Conservation (phyloP, 371 early-diverging fungal species). For the Gilbertella persicaria region DNA sequence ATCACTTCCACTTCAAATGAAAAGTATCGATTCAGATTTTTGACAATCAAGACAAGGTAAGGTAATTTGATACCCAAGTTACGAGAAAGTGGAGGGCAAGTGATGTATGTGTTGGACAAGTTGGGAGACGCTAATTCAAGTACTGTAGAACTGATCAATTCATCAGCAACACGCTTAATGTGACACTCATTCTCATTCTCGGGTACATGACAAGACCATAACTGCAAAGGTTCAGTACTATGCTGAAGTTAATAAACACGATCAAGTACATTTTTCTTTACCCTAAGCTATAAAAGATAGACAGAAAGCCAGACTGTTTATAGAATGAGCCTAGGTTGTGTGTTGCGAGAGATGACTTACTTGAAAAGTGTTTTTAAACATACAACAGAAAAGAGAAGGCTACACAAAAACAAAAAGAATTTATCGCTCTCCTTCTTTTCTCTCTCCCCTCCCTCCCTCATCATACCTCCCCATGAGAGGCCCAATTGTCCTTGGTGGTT, state of each 20-base stretch:
- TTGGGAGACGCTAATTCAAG: conserved; percentile 81
- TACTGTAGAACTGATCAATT: conserved; percentile 80
- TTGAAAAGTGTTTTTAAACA: conserved; percentile 80
- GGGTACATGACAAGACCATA: conserved; percentile 76
- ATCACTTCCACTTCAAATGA: conserved; percentile 88
- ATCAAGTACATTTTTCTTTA: conserved; percentile 28
- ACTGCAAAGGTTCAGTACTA: conserved; percentile 84
- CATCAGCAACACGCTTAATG: conserved; percentile 79
- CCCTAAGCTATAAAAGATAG: conserved; percentile 89
- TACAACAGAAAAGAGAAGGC: no score
- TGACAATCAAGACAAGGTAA: conserved; percentile 81
- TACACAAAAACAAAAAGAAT: no score
- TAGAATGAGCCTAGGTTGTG: not conserved
- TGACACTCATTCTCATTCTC: conserved; percentile 45
- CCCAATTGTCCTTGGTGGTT: conserved; percentile 61
- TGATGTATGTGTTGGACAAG: conserved; percentile 84
- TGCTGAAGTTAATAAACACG: not conserved
- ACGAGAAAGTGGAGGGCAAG: conserved; percentile 77
- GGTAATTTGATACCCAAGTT: conserved; percentile 93
- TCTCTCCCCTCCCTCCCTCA: no score
- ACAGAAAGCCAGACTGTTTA: conserved; percentile 83
- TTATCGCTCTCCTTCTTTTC: not conserved
- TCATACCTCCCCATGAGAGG: conserved; percentile 22
- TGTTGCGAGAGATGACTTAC: conserved; percentile 27
- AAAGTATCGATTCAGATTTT: conserved; percentile 87